Conservation (phyloP, 2,329 filamentous ascomycete genomes). For the Graphium sp. region DNA sequence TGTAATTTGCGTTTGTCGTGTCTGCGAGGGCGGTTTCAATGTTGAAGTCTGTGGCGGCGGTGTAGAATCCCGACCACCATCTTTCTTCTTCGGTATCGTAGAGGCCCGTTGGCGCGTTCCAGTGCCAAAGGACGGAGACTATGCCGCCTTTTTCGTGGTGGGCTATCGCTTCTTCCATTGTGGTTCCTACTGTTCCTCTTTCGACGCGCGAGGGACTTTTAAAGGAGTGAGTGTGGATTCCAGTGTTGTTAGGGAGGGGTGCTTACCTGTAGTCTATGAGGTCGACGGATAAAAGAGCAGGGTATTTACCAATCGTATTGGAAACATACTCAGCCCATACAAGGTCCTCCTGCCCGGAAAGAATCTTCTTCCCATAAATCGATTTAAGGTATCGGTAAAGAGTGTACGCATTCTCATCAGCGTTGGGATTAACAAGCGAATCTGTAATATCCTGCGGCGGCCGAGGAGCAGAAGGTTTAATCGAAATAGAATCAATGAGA, state of each 20-base stretch:
- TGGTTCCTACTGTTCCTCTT: slow-evolving; percentile 18
- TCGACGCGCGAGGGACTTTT: slow-evolving; percentile 21
- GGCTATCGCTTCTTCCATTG: slow-evolving; percentile 27
- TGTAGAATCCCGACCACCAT: slow-evolving; percentile 34
- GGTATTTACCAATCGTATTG: slow-evolving; percentile 25
- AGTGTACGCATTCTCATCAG: slow-evolving; percentile 16
- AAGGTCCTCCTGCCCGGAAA: slow-evolving; percentile 29
- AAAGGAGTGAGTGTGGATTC: neutral
- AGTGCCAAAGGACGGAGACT: slow-evolving; percentile 29
- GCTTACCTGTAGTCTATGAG: slow-evolving; percentile 25
- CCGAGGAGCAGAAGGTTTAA: slow-evolving; percentile 17
- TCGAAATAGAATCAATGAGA: slow-evolving; percentile 24
- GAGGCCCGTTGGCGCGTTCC: slow-evolving; percentile 26
- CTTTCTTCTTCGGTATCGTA: slow-evolving; percentile 24
- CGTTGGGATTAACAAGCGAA: slow-evolving; percentile 18
- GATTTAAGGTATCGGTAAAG: slow-evolving; percentile 22
- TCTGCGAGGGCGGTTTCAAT: slow-evolving; percentile 21
- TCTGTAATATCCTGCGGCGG: slow-evolving; percentile 19
- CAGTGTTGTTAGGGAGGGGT: neutral
- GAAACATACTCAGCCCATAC: slow-evolving; percentile 23
- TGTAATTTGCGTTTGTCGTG: slow-evolving; percentile 26
- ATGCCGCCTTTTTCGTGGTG: slow-evolving; percentile 25
- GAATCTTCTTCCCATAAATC: slow-evolving; percentile 26
- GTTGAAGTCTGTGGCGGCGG: slow-evolving; percentile 28
- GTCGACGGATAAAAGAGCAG: slow-evolving; percentile 25